These are phyloP conservation scores for Cichorium intybus DNA, from an alignment of 140 eudicot species.

Conservation along the genomic window DNA sequence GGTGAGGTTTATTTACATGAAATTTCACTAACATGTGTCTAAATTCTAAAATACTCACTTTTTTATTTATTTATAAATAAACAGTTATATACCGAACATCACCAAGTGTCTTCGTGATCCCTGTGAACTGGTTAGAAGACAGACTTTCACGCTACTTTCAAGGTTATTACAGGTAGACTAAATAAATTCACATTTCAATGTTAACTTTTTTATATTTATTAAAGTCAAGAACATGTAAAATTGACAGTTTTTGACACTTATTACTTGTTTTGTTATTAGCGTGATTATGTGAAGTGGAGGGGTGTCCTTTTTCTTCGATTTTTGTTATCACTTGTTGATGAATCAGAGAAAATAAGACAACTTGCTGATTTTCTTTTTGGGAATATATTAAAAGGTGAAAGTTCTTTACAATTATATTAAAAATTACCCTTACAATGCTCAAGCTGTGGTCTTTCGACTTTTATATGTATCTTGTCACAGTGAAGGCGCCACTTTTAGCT, in stretches of 20 bases:
- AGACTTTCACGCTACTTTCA: slow-evolving; percentile 84
- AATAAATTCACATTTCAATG: not conserved
- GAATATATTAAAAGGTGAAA: slow-evolving; percentile 80
- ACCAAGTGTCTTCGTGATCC: slow-evolving; percentile 96
- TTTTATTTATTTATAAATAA: not conserved
- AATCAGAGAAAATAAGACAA: slow-evolving; percentile 81
- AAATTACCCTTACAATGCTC: slow-evolving; percentile 6
- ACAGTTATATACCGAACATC: slow-evolving; percentile 86
- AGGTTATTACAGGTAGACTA: slow-evolving; percentile 79
- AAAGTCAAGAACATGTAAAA: not conserved
- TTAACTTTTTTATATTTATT: not conserved
- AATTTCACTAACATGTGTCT: not conserved
- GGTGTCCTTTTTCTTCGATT: slow-evolving; percentile 91
- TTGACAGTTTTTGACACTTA: not conserved
- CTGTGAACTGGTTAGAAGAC: slow-evolving; percentile 92
- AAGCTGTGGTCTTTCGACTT: slow-evolving; percentile 11
- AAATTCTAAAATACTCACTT: slow-evolving; percentile 1
- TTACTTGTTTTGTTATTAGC: slow-evolving; percentile 35
- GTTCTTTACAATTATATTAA: slow-evolving; percentile 9
- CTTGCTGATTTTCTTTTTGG: slow-evolving; percentile 94
- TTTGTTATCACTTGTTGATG: slow-evolving; percentile 83
- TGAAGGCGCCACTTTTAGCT: slow-evolving; percentile 96
- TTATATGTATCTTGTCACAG: slow-evolving; percentile 41
- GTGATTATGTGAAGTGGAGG: slow-evolving; percentile 99
- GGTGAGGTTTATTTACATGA: slow-evolving; percentile 47